Base-by-base conservation (phyloP, 2,329 filamentous ascomycete species). In the Eutypella sp. region DNA sequence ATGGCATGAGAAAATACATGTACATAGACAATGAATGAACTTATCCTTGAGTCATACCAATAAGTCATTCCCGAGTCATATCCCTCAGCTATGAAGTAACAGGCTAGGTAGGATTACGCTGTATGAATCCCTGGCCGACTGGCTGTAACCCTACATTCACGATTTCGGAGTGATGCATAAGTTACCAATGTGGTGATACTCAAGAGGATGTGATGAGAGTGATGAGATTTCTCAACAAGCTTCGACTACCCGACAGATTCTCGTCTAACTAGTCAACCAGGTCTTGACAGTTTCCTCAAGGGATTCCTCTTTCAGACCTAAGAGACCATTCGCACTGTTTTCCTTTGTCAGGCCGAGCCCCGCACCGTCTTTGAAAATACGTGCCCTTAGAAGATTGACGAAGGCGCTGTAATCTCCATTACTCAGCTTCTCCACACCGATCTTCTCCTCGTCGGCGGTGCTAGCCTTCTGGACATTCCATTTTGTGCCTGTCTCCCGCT, bases 401-500 rank as follows among this genome's bases (percentile, higher is more conserved):
- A 63, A 63, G 3, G 58, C 55, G 36, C 57, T 60, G 46, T 57
- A 69, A 54, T 73, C 70, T 2, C 67, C 68, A 51, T 63, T 66
- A 24, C 57, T 59, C 16, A 73, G 54, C 57, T 70, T 73, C 29
- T 69, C 71, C 38, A 64, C 57, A 3, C 66, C 72, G n/a, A 50
- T 56, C 56, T 63, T 61, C 42, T 66, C 57, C 41, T 67, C 49
- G 8, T 70, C 69, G 0, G 52, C 57, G 18, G 65, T 63, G 9
- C 52, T 60, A 8, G 61, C 47, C 6, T 59, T 61, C 3, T 66
- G 69, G 2, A 82, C 66, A 0, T 68, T 65, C 69, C 74, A 83
- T 48, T 75, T 74, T 16, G 64, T 57, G 2, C 72, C 73, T 0
- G 75, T 77, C 10, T 71, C 63, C 46, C 74, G 71, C 61, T 86